Evolutionary conservation across 2,329 filamentous ascomycete species (phyloP).

Genomic region (Cladosporium colombiae): DNA sequence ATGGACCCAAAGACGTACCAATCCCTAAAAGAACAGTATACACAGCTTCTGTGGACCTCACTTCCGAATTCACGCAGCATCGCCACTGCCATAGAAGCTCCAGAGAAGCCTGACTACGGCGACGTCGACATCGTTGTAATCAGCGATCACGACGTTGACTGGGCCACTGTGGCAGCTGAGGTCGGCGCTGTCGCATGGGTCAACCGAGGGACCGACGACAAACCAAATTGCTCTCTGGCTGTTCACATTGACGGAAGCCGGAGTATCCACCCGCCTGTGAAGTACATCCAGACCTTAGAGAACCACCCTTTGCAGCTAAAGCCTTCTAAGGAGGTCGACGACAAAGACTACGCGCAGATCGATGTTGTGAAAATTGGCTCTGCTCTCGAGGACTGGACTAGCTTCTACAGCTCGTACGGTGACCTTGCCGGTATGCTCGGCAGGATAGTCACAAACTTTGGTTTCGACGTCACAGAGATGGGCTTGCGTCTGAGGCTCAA

Average conservation of each 20-base stretch:
- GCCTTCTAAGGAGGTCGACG: background rate
- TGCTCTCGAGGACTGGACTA: constrained; percentile 58
- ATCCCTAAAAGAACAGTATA: constrained; percentile 50
- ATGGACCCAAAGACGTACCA: constrained; percentile 63
- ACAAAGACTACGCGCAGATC: constrained; percentile 58
- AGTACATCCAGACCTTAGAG: constrained; percentile 24
- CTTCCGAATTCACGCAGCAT: constrained; percentile 55
- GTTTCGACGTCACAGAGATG: constrained; percentile 64
- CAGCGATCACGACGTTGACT: constrained; percentile 28
- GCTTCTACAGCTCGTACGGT: constrained; percentile 71
- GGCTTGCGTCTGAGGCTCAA: constrained; percentile 67
- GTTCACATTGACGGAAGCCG: constrained; percentile 26
- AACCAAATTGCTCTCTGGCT: constrained; percentile 27
- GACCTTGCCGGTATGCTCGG: constrained; percentile 70
- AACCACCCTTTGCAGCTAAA: constrained; percentile 5
- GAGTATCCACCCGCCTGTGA: constrained; percentile 2
- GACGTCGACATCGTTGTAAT: constrained; percentile 71
- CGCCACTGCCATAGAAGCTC: constrained; percentile 65
- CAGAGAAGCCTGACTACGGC: constrained; percentile 67
- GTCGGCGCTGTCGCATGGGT: constrained; percentile 49
- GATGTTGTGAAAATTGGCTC: constrained; percentile 62
- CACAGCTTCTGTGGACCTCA: constrained; percentile 46
- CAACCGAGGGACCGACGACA: constrained; percentile 17
- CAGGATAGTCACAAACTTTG: constrained; percentile 62
- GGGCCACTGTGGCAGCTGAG: constrained; percentile 39